Conservation (phyloP, 495 filamentous ascomycete genomes). For the Trichocladium antarcticum region DNA sequence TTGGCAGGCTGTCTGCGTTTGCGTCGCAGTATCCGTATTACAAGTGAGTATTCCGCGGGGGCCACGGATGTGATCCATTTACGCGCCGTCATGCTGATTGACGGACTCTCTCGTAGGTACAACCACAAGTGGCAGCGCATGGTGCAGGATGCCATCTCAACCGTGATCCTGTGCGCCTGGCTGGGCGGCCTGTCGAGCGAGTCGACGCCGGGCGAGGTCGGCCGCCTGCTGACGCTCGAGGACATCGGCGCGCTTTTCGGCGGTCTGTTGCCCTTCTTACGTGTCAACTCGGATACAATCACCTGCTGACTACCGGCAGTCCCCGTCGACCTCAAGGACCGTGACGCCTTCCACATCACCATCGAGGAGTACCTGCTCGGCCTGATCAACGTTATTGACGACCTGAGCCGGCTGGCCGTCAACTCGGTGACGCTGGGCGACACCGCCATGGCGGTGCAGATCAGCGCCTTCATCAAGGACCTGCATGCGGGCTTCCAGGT, state of each 20-base stretch:
- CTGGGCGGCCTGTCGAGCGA: constrained; percentile 49
- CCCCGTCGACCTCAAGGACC: constrained; percentile 86
- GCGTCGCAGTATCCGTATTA: constrained; percentile 86
- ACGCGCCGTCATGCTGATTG: not conserved
- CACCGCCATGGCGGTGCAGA: constrained; percentile 67
- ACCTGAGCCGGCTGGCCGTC: constrained; percentile 83
- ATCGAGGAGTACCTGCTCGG: constrained; percentile 94
- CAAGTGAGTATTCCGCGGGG: constrained; percentile 42
- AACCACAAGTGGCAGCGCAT: constrained; percentile 75
- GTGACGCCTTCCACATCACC: constrained; percentile 85
- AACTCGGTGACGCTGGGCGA: constrained; percentile 93
- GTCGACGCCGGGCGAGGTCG: constrained; percentile 32
- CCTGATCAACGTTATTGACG: constrained; percentile 75
- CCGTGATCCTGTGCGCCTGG: constrained; percentile 66
- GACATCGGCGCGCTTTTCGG: constrained; percentile 67
- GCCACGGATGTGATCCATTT: not conserved
- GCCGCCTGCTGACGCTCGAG: constrained; percentile 73
- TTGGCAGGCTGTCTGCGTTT: constrained; percentile 52
- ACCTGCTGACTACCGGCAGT: constrained; percentile 41
- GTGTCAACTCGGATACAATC: not conserved
- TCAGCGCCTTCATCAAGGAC: constrained; percentile 89
- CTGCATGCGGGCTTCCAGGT: constrained; percentile 92
- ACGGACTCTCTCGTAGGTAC: constrained; percentile 40
- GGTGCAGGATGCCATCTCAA: constrained; percentile 69
- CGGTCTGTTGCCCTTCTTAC: constrained; percentile 39